Base-by-base conservation (phyloP, 768 basidiomycete genomes). In the Grammothele lineata region DNA sequence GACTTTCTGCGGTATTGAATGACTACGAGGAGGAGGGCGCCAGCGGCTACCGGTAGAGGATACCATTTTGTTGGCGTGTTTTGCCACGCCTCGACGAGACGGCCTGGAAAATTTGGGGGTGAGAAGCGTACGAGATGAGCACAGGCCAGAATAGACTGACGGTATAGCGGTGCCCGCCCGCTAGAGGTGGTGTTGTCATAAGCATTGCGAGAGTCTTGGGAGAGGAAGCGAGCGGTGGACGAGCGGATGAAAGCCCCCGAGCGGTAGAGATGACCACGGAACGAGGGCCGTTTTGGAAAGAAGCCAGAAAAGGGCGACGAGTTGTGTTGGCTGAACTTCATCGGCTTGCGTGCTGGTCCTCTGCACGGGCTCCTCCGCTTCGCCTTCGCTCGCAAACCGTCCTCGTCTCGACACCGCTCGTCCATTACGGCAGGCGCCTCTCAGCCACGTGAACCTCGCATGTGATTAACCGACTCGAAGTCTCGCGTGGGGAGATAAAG, bases 61-160 rank as follows among this genome's bases (percentile, higher is more conserved):
- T 94, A 95, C 94, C 94, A 98, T 66, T 83, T 89, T 27, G 88
- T 93, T 0, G 92, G 91, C 0, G 94, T 93, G 59, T 83, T 72
- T 5, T 76, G 83, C 90, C 90, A 92, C 22, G 90, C 88, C 50
- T 77, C 74, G 23, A 86, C 71, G 6, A 94, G 66, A 61, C 75
- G 80, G 35, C 77, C 87, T 84, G 63, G 5, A 23, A 15, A 25
- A n/a, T 12, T 4, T 14, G 15, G 8, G 21, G 15, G n/a, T n/a
- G 21, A 6, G 19, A 17, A 18, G 32, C 24, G 9, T 15, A 27
- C n/a, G 19, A 4, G 22, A 21, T 30, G 9, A 34, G 33, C 3
- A 22, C n/a, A n/a, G n/a, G n/a, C n/a, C n/a, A n/a, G n/a, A n/a
- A n/a, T n/a, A 23, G 22, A 35, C 42, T 33, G 25, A 43, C 42